Conservation (phyloP, 768 basidiomycete genomes). For the Boletus vermiculosoides region DNA sequence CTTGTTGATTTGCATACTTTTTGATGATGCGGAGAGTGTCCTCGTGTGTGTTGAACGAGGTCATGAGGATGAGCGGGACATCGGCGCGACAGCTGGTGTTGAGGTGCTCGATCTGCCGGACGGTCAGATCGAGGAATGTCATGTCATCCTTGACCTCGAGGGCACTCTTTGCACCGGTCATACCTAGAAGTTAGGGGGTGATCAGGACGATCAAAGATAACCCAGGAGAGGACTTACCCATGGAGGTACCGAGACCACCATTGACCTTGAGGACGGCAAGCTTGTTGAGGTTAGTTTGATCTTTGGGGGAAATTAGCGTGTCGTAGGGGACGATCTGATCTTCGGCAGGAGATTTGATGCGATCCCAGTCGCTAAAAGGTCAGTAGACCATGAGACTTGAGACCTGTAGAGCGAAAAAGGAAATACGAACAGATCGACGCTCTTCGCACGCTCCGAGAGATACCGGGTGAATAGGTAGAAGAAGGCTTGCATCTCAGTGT, state of each 20-base stretch:
- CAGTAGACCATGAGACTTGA: constrained; percentile 1
- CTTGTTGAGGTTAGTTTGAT: constrained; percentile 56
- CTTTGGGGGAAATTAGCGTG: constrained; percentile 43
- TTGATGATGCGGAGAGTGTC: constrained; percentile 77
- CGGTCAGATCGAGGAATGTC: constrained; percentile 66
- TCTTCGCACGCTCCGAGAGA: constrained; percentile 64
- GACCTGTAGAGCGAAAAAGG: constrained; percentile 10
- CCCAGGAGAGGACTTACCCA: constrained; percentile 37
- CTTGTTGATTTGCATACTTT: constrained; percentile 77
- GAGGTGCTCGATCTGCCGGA: constrained; percentile 68
- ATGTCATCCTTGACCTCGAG: constrained; percentile 74
- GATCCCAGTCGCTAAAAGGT: constrained; percentile 35
- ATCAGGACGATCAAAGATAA: constrained; percentile 2
- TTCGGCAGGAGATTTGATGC: constrained; percentile 59
- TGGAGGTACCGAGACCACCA: constrained; percentile 69
- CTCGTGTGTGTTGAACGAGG: constrained; percentile 79
- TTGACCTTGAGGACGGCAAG: constrained; percentile 79
- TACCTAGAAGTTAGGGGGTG: constrained; percentile 32
- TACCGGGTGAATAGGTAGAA: constrained; percentile 82
- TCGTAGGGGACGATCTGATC: constrained; percentile 66
- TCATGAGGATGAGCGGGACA: constrained; percentile 80
- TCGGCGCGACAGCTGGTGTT: constrained; percentile 60
- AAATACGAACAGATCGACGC: constrained; percentile 61
- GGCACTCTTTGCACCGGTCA: constrained; percentile 66
- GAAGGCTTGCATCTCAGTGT: constrained; percentile 83